phyloP scores from a whole-genome alignment of 305 asterid genomes.

The Fraxinus platypoda region DNA sequence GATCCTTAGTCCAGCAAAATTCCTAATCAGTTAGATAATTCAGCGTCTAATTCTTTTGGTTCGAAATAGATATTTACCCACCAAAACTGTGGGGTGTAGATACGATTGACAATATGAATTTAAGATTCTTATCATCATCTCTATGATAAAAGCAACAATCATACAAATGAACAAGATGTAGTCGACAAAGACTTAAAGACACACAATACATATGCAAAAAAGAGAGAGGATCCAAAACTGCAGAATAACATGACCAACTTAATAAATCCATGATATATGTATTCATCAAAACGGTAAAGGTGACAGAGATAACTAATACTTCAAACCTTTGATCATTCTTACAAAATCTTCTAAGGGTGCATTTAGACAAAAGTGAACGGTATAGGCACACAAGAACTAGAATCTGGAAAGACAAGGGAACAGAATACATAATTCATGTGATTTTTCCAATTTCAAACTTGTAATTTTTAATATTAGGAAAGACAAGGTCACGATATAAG shows the following conservation, averaged over 20 bases:
- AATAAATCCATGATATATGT: neutral
- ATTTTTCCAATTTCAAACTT: neutral
- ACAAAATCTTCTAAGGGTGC: neutral
- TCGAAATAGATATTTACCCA: neutral
- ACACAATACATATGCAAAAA: neutral
- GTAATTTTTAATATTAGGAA: neutral
- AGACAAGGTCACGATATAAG: neutral
- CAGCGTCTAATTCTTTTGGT: neutral
- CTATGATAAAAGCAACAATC: neutral
- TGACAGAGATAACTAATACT: neutral
- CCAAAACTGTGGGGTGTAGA: neutral
- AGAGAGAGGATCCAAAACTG: neutral
- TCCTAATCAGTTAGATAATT: neutral
- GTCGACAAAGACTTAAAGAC: neutral
- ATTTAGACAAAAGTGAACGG: neutral
- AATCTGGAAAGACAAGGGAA: neutral
- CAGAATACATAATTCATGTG: neutral
- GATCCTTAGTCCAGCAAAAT: neutral
- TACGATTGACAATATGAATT: neutral
- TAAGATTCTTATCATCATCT: neutral
- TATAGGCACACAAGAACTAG: neutral
- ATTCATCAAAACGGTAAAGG: neutral
- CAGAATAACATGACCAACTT: neutral
- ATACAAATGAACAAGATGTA: neutral
- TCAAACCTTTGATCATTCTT: neutral